These are phyloP conservation scores for Crepidotus sp. DNA, from an alignment of 1,284 basidiomycete genomes.

Conservation along the genomic window DNA sequence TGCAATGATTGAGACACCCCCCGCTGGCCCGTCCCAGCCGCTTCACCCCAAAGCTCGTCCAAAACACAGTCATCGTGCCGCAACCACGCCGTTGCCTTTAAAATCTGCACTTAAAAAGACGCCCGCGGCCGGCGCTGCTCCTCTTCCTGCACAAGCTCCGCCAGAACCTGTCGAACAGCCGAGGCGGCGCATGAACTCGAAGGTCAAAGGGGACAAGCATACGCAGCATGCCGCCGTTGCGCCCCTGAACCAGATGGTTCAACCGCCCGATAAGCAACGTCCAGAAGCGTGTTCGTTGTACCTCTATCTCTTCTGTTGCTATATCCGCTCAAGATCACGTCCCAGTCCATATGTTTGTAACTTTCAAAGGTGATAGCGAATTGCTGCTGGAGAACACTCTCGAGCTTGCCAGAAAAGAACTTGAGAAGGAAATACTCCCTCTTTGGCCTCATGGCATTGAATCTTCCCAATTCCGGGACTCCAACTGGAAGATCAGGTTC, in stretches of 20 bases:
- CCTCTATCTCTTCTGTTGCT: not conserved
- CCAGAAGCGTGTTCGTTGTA: conserved; percentile 6
- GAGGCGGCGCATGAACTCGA: conserved; percentile 6
- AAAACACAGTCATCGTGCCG: conserved; percentile 18
- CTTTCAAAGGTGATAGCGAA: conserved; percentile 43
- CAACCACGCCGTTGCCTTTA: conserved; percentile 29
- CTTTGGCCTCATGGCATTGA: conserved; percentile 38
- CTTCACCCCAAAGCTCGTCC: conserved; percentile 12
- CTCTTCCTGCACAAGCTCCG: conserved; percentile 8
- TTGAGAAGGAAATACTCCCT: conserved; percentile 31
- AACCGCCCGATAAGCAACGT: not conserved
- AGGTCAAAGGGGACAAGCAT: conserved; percentile 1
- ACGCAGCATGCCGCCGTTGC: conserved; percentile 1
- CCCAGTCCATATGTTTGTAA: conserved; percentile 49
- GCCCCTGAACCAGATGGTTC: not conserved
- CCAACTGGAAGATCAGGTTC: conserved; percentile 36
- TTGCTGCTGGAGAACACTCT: conserved; percentile 37
- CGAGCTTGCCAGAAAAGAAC: conserved; percentile 33
- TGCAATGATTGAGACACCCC: conserved; percentile 13
- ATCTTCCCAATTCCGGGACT: conserved; percentile 23
- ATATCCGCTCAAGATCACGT: conserved; percentile 5
- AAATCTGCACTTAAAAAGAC: conserved; percentile 55
- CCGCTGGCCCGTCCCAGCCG: conserved; percentile 9
- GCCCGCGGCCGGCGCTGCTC: conserved; percentile 15
- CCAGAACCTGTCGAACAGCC: not conserved